These are phyloP conservation scores for Trichocomaceae sp. DNA, from an alignment of 2,329 filamentous ascomycete genomes.

Conservation along the genomic window DNA sequence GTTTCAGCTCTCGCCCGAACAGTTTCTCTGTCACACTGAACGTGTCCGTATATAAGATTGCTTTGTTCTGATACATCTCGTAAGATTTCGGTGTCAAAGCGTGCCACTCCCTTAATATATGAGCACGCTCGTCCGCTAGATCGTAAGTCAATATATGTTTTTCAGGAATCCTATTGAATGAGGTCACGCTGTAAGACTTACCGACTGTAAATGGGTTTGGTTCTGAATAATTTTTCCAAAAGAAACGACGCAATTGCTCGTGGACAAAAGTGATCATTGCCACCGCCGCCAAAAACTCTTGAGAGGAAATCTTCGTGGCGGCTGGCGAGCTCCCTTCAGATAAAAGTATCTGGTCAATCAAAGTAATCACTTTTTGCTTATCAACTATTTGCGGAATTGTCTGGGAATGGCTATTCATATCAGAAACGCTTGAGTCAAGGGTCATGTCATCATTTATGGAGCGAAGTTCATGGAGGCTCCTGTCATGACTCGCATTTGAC, in stretches of 20 bases:
- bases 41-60: background rate
- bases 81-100: background rate
- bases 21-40: background rate
- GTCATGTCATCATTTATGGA: background rate
- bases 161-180: background rate
- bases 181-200: background rate
- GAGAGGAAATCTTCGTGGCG: background rate
- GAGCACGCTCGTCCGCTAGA: background rate
- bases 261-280: constrained; percentile 4
- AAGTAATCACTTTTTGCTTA: background rate
- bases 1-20: background rate
- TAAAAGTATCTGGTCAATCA: background rate
- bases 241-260: background rate
- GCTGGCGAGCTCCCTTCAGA: background rate
- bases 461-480: background rate
- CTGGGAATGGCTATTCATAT: background rate
- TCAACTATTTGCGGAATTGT: background rate
- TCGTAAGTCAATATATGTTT: background rate
- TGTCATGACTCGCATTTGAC: background rate
- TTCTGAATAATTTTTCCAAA: background rate
- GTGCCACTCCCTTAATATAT: background rate
- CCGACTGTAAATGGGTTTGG: background rate
- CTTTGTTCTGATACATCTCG: constrained; percentile 4
- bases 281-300: background rate
- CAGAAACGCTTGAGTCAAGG: background rate